Conservation (phyloP, 192 early-diverging fungal genomes). For the Entomortierella chlamydospora region DNA sequence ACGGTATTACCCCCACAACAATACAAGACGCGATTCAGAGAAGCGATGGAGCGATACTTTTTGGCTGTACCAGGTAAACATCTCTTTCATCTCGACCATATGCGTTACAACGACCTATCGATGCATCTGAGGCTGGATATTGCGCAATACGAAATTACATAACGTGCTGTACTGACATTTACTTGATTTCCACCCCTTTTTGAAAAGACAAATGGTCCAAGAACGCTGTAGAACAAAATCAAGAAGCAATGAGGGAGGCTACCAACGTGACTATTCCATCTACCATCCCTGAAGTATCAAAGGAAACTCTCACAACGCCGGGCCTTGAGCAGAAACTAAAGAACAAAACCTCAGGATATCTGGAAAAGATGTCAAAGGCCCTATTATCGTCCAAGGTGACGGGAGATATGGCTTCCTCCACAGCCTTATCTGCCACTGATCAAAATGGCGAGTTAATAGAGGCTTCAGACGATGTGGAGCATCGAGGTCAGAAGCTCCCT, state of each 20-base stretch:
- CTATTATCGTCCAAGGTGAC: constrained; percentile 10
- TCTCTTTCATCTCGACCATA: background rate
- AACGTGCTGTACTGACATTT: too few species aligned
- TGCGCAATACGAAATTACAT: background rate
- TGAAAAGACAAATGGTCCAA: constrained; percentile 51
- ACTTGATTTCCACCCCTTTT: too few species aligned
- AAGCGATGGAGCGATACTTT: constrained; percentile 91
- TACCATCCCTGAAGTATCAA: constrained; percentile 29
- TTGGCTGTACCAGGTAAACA: constrained; percentile 81
- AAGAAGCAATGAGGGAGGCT: constrained; percentile 23
- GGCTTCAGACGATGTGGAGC: background rate
- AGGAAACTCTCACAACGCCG: constrained; percentile 7
- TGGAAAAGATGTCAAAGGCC: constrained; percentile 51
- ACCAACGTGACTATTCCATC: background rate
- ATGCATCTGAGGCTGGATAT: background rate
- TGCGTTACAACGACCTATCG: background rate
- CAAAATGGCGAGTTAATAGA: background rate
- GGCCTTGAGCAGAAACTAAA: constrained; percentile 21
- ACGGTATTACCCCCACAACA: constrained; percentile 95
- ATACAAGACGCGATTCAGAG: constrained; percentile 91
- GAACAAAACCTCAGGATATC: constrained; percentile 41
- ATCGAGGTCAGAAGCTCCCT: constrained; percentile 16
- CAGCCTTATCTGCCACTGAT: background rate
- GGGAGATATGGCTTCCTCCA: background rate
- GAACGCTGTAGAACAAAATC: constrained; percentile 31